A percentile compares a stretch with the other conserved stretches of the same genome.
Evolutionary conservation across 164 flowering plant species (phyloP).

Genomic region (Liriodendron chinense): DNA sequence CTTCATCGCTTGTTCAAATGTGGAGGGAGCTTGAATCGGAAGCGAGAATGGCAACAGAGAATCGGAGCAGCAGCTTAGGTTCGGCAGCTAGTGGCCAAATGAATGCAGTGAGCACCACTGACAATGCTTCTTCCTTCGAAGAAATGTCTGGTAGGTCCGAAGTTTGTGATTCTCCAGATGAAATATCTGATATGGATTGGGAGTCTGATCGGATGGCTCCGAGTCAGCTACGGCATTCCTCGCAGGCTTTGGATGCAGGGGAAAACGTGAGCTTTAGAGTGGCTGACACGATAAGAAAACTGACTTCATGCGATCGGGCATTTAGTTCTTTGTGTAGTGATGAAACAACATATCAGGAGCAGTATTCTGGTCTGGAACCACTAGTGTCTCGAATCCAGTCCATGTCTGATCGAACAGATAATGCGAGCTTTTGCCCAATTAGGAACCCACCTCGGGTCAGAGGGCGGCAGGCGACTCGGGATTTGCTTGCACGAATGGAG

Average conservation of each 20-base stretch:
- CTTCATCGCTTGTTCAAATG: slow-evolving; percentile 68
- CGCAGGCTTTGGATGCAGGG: slow-evolving; percentile 24
- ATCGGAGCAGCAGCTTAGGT: slow-evolving; percentile 17
- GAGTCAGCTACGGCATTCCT: neutral
- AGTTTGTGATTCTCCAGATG: slow-evolving; percentile 17
- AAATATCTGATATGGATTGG: slow-evolving; percentile 31
- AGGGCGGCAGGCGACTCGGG: slow-evolving; percentile 61
- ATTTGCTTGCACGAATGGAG: slow-evolving; percentile 55
- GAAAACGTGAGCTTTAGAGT: slow-evolving; percentile 56
- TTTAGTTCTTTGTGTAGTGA: slow-evolving; percentile 22
- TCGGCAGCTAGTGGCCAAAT: slow-evolving; percentile 8
- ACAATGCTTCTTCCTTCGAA: slow-evolving; percentile 14
- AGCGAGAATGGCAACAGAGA: slow-evolving; percentile 21
- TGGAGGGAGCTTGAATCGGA: slow-evolving; percentile 64
- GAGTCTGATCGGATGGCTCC: slow-evolving; percentile 27
- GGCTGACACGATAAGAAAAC: slow-evolving; percentile 55
- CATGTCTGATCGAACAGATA: slow-evolving; percentile 21
- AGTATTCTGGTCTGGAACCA: neutral
- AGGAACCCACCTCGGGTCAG: slow-evolving; percentile 43
- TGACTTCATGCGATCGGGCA: slow-evolving; percentile 22
- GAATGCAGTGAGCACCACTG: slow-evolving; percentile 14
- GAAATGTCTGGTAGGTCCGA: slow-evolving; percentile 25
- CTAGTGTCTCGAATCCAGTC: neutral
- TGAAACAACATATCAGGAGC: slow-evolving; percentile 25
- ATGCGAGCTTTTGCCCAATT: slow-evolving; percentile 5